Evolutionary conservation across 2,329 filamentous ascomycete genomes (phyloP).

Genomic region (Pseudocercospora fuligena): DNA sequence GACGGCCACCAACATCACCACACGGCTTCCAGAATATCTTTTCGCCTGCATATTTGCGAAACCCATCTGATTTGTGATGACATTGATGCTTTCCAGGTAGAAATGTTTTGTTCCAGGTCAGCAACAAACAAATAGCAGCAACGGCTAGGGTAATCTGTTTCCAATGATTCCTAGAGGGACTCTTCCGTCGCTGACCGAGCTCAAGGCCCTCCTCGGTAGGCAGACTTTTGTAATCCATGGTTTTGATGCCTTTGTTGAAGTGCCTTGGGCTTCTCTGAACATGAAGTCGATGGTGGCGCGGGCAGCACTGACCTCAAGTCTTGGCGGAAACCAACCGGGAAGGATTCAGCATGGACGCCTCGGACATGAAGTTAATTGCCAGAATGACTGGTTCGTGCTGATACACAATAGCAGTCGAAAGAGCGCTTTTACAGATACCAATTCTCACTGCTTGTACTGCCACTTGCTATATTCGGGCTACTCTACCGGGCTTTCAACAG

Average conservation of each 20-base stretch:
- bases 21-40: conserved; percentile 29
- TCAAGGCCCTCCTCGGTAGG: background rate
- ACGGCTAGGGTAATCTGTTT: background rate
- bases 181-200: background rate
- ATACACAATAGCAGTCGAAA: too few species aligned
- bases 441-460: too few species aligned
- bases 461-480: too few species aligned
- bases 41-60: conserved; percentile 24
- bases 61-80: background rate
- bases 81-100: background rate
- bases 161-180: background rate
- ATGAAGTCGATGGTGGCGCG: background rate
- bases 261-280: background rate
- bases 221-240: background rate
- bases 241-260: background rate
- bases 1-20: conserved; percentile 27
- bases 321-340: background rate
- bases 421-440: too few species aligned
- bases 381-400: background rate
- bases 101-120: background rate
- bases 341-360: background rate
- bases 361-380: background rate
- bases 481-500: background rate
- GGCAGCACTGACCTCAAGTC: background rate
- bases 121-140: background rate